These are phyloP conservation scores for Leucocoprinus leucothites DNA, from an alignment of 768 basidiomycete genomes.

Conservation along the genomic window DNA sequence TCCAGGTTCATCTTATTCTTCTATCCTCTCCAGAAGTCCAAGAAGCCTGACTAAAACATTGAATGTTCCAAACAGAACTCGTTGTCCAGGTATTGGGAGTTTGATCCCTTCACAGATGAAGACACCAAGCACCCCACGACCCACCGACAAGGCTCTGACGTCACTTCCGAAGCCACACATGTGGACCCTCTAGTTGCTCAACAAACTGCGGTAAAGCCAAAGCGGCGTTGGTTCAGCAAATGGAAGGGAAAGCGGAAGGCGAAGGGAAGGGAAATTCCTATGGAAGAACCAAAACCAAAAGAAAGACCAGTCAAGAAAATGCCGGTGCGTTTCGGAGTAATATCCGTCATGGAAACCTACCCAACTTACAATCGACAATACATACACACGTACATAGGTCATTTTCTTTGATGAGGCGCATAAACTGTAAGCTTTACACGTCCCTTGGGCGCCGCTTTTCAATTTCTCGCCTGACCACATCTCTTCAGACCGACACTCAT, in stretches of 20 bases:
- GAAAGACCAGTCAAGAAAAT: slow-evolving; percentile 55
- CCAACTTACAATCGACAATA: not conserved
- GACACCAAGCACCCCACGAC: slow-evolving; percentile 19
- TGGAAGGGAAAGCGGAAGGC: slow-evolving; percentile 22
- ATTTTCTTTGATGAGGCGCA: slow-evolving; percentile 88
- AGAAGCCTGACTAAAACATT: not conserved
- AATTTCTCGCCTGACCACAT: not conserved
- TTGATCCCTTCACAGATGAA: slow-evolving; percentile 35
- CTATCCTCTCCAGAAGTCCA: not conserved
- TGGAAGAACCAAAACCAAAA: slow-evolving; percentile 29
- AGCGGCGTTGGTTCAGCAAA: slow-evolving; percentile 29
- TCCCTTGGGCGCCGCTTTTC: not conserved
- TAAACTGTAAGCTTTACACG: slow-evolving; percentile 52
- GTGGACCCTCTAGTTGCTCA: slow-evolving; percentile 25
- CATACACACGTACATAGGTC: slow-evolving; percentile 26
- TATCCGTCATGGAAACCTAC: not conserved
- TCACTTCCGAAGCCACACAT: slow-evolving; percentile 37
- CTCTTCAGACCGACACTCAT: slow-evolving; percentile 62
- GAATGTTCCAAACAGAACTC: slow-evolving; percentile 44
- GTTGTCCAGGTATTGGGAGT: slow-evolving; percentile 71
- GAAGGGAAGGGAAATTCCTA: slow-evolving; percentile 20
- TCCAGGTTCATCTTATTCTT: slow-evolving; percentile 47
- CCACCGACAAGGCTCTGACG: slow-evolving; percentile 26
- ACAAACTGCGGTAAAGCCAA: slow-evolving; percentile 22
- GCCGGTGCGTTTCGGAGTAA: slow-evolving; percentile 41